Percentiles rank a stretch among this genome's conserved stretches.
Conservation (phyloP, 73 alveolate genomes). For the Tetrahymena borealis region DNA sequence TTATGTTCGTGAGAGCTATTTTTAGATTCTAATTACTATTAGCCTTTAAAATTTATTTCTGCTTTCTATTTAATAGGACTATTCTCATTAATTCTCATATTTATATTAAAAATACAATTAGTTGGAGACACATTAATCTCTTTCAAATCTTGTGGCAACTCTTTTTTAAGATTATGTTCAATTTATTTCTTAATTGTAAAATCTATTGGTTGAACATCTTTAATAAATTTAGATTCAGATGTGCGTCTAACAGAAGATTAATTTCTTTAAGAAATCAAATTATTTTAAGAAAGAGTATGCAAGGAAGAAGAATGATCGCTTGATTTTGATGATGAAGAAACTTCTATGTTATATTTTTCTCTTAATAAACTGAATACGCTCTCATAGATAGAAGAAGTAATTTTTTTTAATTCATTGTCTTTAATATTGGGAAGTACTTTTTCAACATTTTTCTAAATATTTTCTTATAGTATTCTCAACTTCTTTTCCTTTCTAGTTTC, state of each 20-base stretch:
- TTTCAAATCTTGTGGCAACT: too few relatives aligned
- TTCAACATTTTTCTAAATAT: background rate
- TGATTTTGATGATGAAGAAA: background rate
- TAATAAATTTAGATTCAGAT: too few relatives aligned
- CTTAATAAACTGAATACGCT: background rate
- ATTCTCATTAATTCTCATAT: too few relatives aligned
- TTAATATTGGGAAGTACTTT: background rate
- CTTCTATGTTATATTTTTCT: background rate
- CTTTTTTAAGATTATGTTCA: too few relatives aligned
- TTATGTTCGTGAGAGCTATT: background rate
- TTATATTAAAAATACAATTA: too few relatives aligned
- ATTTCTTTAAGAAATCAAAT: background rate
- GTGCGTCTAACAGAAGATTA: too few relatives aligned
- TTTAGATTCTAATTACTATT: background rate
- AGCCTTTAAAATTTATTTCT: too few relatives aligned
- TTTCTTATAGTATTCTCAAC: background rate
- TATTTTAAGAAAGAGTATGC: background rate
- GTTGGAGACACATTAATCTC: too few relatives aligned
- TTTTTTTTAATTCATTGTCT: background rate
- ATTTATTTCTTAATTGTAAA: too few relatives aligned
- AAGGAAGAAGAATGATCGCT: background rate
- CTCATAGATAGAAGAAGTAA: background rate
- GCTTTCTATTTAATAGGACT: too few relatives aligned
- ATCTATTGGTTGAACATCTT: too few relatives aligned
- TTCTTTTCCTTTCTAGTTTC: background rate